These are phyloP conservation scores for Phascolomyces articulosus DNA, from an alignment of 371 early-diverging fungal genomes.

Conservation along the genomic window DNA sequence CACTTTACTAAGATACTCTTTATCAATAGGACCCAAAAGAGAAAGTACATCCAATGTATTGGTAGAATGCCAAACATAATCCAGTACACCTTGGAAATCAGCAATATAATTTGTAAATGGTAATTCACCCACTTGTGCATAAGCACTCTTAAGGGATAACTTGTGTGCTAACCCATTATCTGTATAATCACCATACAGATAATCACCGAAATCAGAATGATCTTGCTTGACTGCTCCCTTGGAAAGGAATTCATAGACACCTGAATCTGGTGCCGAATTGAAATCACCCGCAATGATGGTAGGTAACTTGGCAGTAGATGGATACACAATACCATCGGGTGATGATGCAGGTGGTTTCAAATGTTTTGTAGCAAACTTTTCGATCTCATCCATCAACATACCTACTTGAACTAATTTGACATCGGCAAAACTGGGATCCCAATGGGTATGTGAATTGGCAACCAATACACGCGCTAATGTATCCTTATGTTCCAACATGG, in stretches of 20 bases:
- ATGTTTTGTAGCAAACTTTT: constrained; percentile 58
- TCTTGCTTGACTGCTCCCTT: constrained; percentile 71
- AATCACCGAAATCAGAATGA: constrained; percentile 85
- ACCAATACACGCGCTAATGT: constrained; percentile 77
- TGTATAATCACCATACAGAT: constrained; percentile 88
- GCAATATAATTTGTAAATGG: constrained; percentile 98
- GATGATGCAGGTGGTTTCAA: constrained; percentile 36
- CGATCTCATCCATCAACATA: constrained; percentile 92
- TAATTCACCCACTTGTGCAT: constrained; percentile 73
- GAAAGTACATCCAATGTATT: constrained; percentile 79
- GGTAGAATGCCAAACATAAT: constrained; percentile 96
- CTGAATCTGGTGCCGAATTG: constrained; percentile 92
- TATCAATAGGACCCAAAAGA: constrained; percentile 84
- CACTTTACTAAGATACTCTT: constrained; percentile 71
- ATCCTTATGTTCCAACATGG: constrained; percentile 84
- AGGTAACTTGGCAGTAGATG: constrained; percentile 53
- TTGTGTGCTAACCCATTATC: constrained; percentile 82
- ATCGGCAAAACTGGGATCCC: constrained; percentile 94
- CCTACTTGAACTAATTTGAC: constrained; percentile 98
- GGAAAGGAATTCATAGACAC: constrained; percentile 91
- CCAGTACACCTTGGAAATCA: constrained; percentile 92
- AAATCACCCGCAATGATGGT: constrained; percentile 95
- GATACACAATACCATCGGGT: constrained; percentile 22
- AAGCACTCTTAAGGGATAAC: constrained; percentile 82
- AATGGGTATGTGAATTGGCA: constrained; percentile 93